These are phyloP conservation scores for Leucosporidium yakuticum DNA, from an alignment of 768 basidiomycete species.

Conservation along the genomic window DNA sequence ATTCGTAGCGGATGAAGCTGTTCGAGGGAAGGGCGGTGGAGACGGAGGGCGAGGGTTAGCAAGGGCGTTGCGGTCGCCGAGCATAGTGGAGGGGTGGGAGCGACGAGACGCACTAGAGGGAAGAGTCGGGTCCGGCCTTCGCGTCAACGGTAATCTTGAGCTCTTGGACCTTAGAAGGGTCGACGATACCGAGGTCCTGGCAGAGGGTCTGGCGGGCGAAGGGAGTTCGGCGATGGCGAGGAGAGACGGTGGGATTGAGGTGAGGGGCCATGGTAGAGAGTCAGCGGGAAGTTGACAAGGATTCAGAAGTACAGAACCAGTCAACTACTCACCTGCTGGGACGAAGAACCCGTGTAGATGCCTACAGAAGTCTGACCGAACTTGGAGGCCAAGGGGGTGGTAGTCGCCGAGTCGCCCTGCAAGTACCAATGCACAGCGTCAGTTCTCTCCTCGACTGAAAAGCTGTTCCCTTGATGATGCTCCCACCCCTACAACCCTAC, in stretches of 20 bases:
- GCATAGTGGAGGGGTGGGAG: no score
- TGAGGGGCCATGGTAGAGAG: no score
- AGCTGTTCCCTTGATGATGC: neutral
- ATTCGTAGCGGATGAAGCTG: slow-evolving; percentile 23
- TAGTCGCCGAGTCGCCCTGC: neutral
- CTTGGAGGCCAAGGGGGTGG: neutral
- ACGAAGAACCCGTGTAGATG: neutral
- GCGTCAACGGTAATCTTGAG: neutral
- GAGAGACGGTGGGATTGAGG: no score
- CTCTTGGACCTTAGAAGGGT: slow-evolving; percentile 1
- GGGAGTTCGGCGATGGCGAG: slow-evolving; percentile 10
- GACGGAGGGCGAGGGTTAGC: no score
- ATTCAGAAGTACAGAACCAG: no score
- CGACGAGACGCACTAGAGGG: neutral
- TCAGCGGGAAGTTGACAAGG: no score
- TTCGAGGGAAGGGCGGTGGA: neutral
- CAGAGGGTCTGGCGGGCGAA: slow-evolving; percentile 1
- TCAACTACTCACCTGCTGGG: neutral
- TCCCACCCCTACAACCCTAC: neutral
- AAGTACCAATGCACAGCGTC: neutral
- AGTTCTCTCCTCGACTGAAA: neutral
- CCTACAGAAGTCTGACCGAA: neutral
- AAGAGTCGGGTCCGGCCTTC: neutral
- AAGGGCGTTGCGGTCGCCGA: no score
- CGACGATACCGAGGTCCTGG: slow-evolving; percentile 7